Conservation (phyloP, 768 basidiomycete species). For the Leccinum olivaceopallidum region DNA sequence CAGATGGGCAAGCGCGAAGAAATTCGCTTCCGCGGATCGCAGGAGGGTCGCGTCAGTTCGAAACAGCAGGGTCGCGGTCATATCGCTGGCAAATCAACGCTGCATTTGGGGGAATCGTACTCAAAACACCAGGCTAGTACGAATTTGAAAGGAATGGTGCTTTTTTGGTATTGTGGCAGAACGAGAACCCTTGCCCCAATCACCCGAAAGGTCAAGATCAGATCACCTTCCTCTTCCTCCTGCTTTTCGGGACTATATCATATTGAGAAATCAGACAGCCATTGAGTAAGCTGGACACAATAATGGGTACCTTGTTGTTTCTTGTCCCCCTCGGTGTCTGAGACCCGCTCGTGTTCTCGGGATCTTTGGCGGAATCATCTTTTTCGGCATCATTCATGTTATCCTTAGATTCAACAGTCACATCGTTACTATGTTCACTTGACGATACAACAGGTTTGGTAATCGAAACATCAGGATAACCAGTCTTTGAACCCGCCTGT, state of each 20-base stretch:
- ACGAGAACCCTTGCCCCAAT: background rate
- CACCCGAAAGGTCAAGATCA: slow-evolving; percentile 4
- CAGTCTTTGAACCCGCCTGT: slow-evolving; percentile 14
- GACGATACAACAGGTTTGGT: slow-evolving; percentile 30
- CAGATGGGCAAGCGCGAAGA: background rate
- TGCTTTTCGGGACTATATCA: slow-evolving; percentile 2
- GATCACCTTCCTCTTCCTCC: background rate
- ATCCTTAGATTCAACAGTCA: slow-evolving; percentile 23
- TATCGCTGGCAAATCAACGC: slow-evolving; percentile 11
- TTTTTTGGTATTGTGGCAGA: slow-evolving; percentile 7
- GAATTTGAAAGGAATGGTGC: background rate
- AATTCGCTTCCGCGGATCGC: slow-evolving; percentile 16
- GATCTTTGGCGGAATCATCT: slow-evolving; percentile 29
- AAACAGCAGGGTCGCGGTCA: slow-evolving; percentile 7
- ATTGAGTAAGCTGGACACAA: background rate
- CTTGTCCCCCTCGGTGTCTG: slow-evolving; percentile 18
- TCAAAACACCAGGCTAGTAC: slow-evolving; percentile 20
- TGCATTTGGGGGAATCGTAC: slow-evolving; percentile 4
- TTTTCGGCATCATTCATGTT: slow-evolving; percentile 27
- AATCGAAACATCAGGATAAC: slow-evolving; percentile 18
- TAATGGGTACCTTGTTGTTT: slow-evolving; percentile 15
- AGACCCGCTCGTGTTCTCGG: slow-evolving; percentile 12
- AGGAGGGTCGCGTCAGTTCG: background rate
- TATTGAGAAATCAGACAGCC: slow-evolving; percentile 11
- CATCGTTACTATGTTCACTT: slow-evolving; percentile 26